Percentiles rank a stretch among this genome's conserved stretches.
Evolutionary conservation across 257 asterid species (phyloP).

Genomic region (Primulina huaijiensis): DNA sequence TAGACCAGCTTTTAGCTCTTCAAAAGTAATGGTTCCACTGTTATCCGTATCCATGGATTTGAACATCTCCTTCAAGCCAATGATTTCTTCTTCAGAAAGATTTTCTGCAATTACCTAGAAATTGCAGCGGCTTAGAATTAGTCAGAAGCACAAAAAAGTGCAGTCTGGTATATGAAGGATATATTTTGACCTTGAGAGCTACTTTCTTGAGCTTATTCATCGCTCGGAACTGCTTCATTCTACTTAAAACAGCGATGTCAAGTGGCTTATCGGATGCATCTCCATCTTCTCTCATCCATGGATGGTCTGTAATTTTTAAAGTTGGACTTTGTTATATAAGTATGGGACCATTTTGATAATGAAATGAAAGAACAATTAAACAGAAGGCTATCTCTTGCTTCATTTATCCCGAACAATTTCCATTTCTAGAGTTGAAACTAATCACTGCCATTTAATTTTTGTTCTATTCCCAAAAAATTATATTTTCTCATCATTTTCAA

Average conservation of each 20-base stretch:
- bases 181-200: slow-evolving; percentile 67
- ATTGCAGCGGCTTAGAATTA: slow-evolving; percentile 2
- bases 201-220: slow-evolving; percentile 97
- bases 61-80: slow-evolving; percentile 95
- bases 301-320: slow-evolving; percentile 58
- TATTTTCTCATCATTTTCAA: not conserved
- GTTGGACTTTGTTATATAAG: slow-evolving; percentile 2
- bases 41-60: slow-evolving; percentile 91
- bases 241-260: slow-evolving; percentile 76
- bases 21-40: slow-evolving; percentile 86
- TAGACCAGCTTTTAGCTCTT: slow-evolving; percentile 89
- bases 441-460: not conserved
- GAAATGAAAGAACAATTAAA: not conserved
- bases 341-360: not conserved
- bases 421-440: too few species aligned
- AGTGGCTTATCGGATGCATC: slow-evolving; percentile 94
- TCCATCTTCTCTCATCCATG: slow-evolving; percentile 97
- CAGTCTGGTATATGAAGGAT: not conserved
- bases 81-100: slow-evolving; percentile 94
- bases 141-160: not conserved
- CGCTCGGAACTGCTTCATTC: slow-evolving; percentile 96
- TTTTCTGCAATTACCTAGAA: slow-evolving; percentile 85
- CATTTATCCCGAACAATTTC: not conserved
- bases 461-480: not conserved
- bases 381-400: not conserved